These are phyloP conservation scores for Nelumbo lutea DNA, from an alignment of 164 flowering plant genomes.

Conservation along the genomic window DNA sequence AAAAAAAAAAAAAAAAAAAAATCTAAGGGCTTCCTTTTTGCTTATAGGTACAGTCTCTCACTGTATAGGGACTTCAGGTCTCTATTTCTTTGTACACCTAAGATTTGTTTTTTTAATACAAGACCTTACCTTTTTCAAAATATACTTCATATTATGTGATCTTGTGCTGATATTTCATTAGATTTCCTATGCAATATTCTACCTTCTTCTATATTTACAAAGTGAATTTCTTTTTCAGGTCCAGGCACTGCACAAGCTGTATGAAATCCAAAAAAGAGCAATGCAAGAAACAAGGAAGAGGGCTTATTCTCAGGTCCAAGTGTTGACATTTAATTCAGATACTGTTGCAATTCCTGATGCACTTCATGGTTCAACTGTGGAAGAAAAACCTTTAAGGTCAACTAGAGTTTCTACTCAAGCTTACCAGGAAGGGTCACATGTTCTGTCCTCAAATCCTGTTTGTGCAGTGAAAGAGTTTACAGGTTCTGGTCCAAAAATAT, in stretches of 20 bases:
- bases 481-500: constrained; percentile 2
- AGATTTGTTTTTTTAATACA: too few relatives aligned
- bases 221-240: constrained; percentile 3
- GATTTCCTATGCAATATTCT: too few relatives aligned
- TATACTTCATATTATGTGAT: too few relatives aligned
- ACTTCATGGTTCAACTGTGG: constrained; percentile 6
- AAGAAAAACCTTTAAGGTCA: constrained; percentile 10
- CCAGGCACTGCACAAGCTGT: constrained; percentile 22
- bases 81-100: too few relatives aligned
- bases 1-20: too few relatives aligned
- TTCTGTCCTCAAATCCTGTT: constrained; percentile 9
- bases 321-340: constrained; percentile 9
- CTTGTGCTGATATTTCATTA: too few relatives aligned
- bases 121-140: too few relatives aligned
- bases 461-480: constrained; percentile 7
- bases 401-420: constrained; percentile 4
- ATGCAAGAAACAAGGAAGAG: constrained; percentile 19
- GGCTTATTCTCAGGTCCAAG: constrained; percentile 7
- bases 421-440: constrained; percentile 6
- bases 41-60: too few relatives aligned
- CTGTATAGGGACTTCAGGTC: too few relatives aligned
- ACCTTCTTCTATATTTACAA: too few relatives aligned
- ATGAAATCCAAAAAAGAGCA: constrained; percentile 20
- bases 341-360: constrained; percentile 4
- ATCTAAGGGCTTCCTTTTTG: too few relatives aligned